Conservation (phyloP, 208 protist genomes). For the Vickermania spadyakhi region DNA sequence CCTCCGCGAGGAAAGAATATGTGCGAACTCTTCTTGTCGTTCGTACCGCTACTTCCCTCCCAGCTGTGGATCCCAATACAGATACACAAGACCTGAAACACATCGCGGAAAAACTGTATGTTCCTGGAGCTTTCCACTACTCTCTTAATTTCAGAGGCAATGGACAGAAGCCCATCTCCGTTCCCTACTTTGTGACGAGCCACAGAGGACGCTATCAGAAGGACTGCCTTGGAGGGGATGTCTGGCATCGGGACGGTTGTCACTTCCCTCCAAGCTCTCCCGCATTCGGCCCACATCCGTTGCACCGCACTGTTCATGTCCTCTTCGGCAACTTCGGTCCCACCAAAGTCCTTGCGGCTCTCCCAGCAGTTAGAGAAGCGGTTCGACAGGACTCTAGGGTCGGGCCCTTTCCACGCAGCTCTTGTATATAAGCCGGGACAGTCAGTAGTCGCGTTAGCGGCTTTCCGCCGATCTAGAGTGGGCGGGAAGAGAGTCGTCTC, state of each 20-base stretch:
- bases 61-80: slow-evolving; percentile 27
- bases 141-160: neutral
- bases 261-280: neutral
- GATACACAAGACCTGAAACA: slow-evolving; percentile 40
- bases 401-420: neutral
- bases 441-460: too few relatives aligned
- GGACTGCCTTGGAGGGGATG: too few relatives aligned
- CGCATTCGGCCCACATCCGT: neutral
- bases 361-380: neutral
- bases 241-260: too few relatives aligned
- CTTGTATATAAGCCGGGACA: too few relatives aligned
- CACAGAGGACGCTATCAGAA: neutral
- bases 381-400: neutral
- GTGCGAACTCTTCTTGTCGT: too few relatives aligned
- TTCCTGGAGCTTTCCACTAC: neutral
- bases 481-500: neutral
- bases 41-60: too few relatives aligned
- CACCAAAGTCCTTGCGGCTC: neutral
- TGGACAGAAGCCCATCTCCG: neutral
- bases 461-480: neutral
- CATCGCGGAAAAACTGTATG: neutral
- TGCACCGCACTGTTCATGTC: neutral
- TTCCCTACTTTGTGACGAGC: neutral
- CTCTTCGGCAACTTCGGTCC: neutral
- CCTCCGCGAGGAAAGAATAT: slow-evolving; percentile 48